Percentiles rank a stretch among this genome's conserved stretches.
phyloP scores from a whole-genome alignment of 148 eudicot species.

The Nyssa sinensis region DNA sequence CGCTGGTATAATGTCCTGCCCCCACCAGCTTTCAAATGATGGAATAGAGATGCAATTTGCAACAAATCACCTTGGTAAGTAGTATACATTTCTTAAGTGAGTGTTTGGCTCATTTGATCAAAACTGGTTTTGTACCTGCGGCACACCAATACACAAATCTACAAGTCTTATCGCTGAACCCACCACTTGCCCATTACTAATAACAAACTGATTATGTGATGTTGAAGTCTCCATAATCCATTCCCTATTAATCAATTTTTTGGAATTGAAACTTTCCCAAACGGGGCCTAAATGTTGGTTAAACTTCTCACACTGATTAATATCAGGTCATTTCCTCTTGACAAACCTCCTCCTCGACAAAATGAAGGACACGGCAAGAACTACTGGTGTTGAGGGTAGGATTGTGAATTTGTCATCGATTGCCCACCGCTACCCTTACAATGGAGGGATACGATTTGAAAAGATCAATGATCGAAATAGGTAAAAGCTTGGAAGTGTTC shows the following conservation, averaged over 20 bases:
- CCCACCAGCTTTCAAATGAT: slow-evolving; percentile 70
- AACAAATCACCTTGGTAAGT: slow-evolving; percentile 75
- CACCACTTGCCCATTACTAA: too few relatives aligned
- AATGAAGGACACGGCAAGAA: slow-evolving; percentile 69
- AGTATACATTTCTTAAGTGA: too few relatives aligned
- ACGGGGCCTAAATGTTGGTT: too few relatives aligned
- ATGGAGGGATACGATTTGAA: slow-evolving; percentile 48
- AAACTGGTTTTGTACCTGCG: too few relatives aligned
- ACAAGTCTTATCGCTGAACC: too few relatives aligned
- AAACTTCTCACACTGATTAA: not conserved
- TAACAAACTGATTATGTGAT: too few relatives aligned
- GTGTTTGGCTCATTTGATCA: too few relatives aligned
- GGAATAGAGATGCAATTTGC: slow-evolving; percentile 88
- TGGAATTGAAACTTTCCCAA: too few relatives aligned
- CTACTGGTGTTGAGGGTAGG: slow-evolving; percentile 66
- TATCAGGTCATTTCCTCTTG: slow-evolving; percentile 72
- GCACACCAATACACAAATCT: too few relatives aligned
- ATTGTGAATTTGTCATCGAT: slow-evolving; percentile 74
- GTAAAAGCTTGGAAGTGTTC: not conserved
- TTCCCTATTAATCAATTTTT: too few relatives aligned
- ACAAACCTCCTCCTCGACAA: slow-evolving; percentile 70
- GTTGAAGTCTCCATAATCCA: too few relatives aligned
- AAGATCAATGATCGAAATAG: slow-evolving; percentile 38
- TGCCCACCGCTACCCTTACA: slow-evolving; percentile 57
- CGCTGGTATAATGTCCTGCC: slow-evolving; percentile 91